phyloP scores from a whole-genome alignment of 2,329 filamentous ascomycete species.

The Microcyclosporella mali region DNA sequence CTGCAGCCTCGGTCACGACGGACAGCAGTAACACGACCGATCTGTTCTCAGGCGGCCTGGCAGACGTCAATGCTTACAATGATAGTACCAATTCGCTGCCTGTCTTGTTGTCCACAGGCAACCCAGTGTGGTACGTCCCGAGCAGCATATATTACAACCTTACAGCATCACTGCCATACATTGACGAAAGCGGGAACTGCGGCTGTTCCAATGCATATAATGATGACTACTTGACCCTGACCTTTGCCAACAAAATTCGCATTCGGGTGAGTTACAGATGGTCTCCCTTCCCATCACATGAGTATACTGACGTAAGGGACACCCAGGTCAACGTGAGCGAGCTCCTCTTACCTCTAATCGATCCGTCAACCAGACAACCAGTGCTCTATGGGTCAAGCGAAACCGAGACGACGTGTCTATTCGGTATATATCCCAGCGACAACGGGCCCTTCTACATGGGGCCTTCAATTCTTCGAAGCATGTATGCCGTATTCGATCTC shows the following conservation, averaged over 20 bases:
- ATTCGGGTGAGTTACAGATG: slow-evolving; percentile 6
- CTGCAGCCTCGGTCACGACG: slow-evolving; percentile 1
- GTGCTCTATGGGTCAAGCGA: not conserved
- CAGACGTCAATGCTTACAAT: slow-evolving; percentile 10
- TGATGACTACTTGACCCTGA: slow-evolving; percentile 7
- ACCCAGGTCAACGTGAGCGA: not conserved
- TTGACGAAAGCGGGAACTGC: slow-evolving; percentile 10
- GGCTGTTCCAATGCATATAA: slow-evolving; percentile 13
- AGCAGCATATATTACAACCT: not conserved
- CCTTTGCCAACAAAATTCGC: slow-evolving; percentile 4
- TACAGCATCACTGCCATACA: slow-evolving; percentile 10
- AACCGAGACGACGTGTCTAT: not conserved
- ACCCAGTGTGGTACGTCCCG: not conserved
- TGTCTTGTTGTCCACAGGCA: slow-evolving; percentile 3
- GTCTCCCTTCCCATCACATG: too few species aligned
- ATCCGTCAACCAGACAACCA: not conserved
- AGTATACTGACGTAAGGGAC: too few species aligned
- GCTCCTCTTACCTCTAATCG: not conserved
- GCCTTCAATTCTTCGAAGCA: slow-evolving; percentile 12
- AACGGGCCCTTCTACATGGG: not conserved
- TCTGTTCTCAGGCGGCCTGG: not conserved
- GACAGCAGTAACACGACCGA: not conserved
- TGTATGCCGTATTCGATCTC: slow-evolving; percentile 20
- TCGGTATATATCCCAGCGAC: not conserved
- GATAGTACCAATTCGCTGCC: not conserved